Evolutionary conservation across 2,329 filamentous ascomycete genomes (phyloP).

Genomic region (Ramularia endophylla): DNA sequence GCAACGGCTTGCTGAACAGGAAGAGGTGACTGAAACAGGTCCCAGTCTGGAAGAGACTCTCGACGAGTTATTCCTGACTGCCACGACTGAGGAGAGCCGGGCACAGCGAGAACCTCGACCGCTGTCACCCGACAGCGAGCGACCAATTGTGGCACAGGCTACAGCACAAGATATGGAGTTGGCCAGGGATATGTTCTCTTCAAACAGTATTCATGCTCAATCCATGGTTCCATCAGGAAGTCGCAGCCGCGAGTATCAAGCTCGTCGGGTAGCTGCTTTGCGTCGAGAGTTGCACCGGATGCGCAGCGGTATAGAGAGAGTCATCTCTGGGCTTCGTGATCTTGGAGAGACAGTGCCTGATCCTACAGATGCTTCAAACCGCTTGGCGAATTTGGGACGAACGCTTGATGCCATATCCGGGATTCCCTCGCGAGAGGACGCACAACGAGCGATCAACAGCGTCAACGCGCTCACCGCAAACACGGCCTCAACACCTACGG

Average conservation of each 20-base stretch:
- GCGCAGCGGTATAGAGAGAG: constrained; percentile 34
- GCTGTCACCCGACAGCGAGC: background rate
- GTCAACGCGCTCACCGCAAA: constrained; percentile 16
- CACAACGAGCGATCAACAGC: constrained; percentile 19
- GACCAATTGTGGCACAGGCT: background rate
- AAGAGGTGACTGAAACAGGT: constrained; percentile 12
- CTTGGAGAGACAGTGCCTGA: constrained; percentile 32
- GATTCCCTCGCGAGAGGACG: constrained; percentile 15
- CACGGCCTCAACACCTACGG: constrained; percentile 13
- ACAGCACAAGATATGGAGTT: background rate
- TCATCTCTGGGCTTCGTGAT: constrained; percentile 32
- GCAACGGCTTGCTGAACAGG: constrained; percentile 3
- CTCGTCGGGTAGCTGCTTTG: constrained; percentile 31
- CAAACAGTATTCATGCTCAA: constrained; percentile 22
- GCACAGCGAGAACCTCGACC: background rate
- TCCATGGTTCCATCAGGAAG: constrained; percentile 23
- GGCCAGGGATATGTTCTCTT: too few relatives aligned
- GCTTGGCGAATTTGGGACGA: constrained; percentile 25
- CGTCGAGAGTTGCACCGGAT: constrained; percentile 33
- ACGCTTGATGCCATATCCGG: constrained; percentile 27
- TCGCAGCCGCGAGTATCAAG: constrained; percentile 31
- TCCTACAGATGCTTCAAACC: constrained; percentile 24
- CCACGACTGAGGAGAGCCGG: constrained; percentile 21
- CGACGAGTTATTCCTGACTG: constrained; percentile 30
- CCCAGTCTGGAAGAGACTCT: constrained; percentile 30